Evolutionary conservation across 805 yeast species (phyloP).

Genomic region (Pichia thaimueangensis): DNA sequence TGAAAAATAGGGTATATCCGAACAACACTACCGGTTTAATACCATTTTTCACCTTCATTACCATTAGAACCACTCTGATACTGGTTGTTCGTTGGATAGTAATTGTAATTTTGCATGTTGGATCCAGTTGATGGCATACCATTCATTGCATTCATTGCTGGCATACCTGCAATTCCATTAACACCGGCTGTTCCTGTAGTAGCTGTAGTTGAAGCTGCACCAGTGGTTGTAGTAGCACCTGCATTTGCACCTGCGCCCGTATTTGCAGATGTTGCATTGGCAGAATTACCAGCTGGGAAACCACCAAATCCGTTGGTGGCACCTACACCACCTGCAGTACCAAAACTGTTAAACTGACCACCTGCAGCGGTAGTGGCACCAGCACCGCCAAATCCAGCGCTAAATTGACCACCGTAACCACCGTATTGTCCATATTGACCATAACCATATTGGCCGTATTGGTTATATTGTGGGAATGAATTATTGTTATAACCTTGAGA

Average conservation of each 20-base stretch:
- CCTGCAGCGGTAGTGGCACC: too few species aligned
- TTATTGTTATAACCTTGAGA: slow-evolving; percentile 14
- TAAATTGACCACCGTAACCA: not conserved
- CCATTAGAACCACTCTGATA: slow-evolving; percentile 8
- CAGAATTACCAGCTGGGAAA: slow-evolving; percentile 16
- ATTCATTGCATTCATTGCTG: slow-evolving; percentile 1
- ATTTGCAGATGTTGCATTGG: not conserved
- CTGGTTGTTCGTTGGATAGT: slow-evolving; percentile 3
- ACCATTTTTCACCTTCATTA: slow-evolving; percentile 10
- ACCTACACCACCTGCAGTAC: slow-evolving; percentile 10
- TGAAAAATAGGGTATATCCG: too few species aligned
- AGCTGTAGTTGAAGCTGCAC: too few species aligned
- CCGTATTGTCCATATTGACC: slow-evolving; percentile 9
- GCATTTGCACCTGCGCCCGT: slow-evolving; percentile 5
- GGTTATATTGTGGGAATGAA: slow-evolving; percentile 17
- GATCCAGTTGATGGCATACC: slow-evolving; percentile 2
- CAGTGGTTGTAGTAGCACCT: slow-evolving; percentile 1
- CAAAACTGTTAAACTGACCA: slow-evolving; percentile 10
- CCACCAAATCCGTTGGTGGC: slow-evolving; percentile 9
- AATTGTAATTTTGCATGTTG: slow-evolving; percentile 6
- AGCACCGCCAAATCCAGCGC: too few species aligned
- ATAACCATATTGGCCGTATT: slow-evolving; percentile 13
- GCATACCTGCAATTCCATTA: slow-evolving; percentile 2
- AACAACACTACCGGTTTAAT: too few species aligned
- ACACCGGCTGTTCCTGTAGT: slow-evolving; percentile 5